phyloP scores from a whole-genome alignment of 2,329 filamentous ascomycete genomes.

The Stenocarpella maydis region DNA sequence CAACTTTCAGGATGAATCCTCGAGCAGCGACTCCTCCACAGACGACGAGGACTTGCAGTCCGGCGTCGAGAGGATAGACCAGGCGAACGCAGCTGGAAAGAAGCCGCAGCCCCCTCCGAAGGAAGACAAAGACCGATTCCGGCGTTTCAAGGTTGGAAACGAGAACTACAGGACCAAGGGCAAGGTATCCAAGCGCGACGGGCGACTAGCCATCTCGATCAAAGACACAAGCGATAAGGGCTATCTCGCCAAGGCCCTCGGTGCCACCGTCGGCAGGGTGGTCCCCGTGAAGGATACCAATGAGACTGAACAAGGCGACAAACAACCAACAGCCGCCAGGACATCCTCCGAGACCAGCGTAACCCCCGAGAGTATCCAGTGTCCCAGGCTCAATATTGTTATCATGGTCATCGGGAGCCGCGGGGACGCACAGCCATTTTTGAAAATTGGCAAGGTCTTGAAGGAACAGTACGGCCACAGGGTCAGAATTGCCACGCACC shows the following conservation, averaged over 20 bases:
- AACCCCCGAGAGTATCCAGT: conserved; percentile 41
- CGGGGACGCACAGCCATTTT: conserved; percentile 82
- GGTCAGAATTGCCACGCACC: conserved; percentile 81
- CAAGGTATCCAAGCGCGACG: conserved; percentile 72
- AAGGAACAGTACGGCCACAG: conserved; percentile 76
- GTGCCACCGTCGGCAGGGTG: conserved; percentile 67
- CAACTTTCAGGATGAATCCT: conserved; percentile 36
- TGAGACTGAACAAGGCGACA: conserved; percentile 37
- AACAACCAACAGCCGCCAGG: conserved; percentile 36
- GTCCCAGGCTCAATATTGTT: conserved; percentile 75
- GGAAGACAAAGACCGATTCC: conserved; percentile 47
- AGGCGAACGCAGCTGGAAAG: conserved; percentile 5
- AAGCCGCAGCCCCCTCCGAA: background rate
- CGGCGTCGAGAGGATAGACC: conserved; percentile 16
- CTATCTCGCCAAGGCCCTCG: conserved; percentile 77
- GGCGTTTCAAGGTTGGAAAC: conserved; percentile 68
- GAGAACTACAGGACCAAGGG: conserved; percentile 71
- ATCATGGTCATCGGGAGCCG: conserved; percentile 85
- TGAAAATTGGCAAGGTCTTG: conserved; percentile 77
- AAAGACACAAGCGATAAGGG: conserved; percentile 75
- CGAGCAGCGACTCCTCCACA: conserved; percentile 39
- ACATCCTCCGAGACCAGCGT: conserved; percentile 41
- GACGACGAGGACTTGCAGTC: conserved; percentile 39
- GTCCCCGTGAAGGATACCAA: conserved; percentile 48
- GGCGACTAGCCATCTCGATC: conserved; percentile 75